Percentiles rank a stretch among this genome's conserved stretches.
Evolutionary conservation across 1,284 basidiomycete species (phyloP).

Genomic region (Ustilago tritici): DNA sequence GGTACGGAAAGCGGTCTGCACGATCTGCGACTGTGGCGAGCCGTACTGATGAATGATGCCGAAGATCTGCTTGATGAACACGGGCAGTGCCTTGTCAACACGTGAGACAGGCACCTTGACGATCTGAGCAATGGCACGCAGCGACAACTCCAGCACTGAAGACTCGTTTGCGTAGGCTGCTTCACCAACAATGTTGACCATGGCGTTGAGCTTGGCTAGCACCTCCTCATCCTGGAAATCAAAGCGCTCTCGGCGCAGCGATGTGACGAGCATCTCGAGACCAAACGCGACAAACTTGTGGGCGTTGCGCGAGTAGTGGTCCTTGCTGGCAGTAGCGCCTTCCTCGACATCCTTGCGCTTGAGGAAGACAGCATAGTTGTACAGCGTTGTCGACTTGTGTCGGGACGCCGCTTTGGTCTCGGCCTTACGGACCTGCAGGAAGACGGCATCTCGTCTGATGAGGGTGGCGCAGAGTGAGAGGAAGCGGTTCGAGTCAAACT

Average conservation of each 20-base stretch:
- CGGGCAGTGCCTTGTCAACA: slow-evolving; percentile 81
- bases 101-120: slow-evolving; percentile 85
- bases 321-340: slow-evolving; percentile 57
- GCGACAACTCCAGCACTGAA: slow-evolving; percentile 81
- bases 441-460: slow-evolving; percentile 84
- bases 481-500: slow-evolving; percentile 79
- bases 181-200: slow-evolving; percentile 90
- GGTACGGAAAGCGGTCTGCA: slow-evolving; percentile 88
- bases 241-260: slow-evolving; percentile 85
- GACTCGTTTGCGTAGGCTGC: slow-evolving; percentile 87
- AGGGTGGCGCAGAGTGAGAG: slow-evolving; percentile 88
- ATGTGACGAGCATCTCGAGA: slow-evolving; percentile 89
- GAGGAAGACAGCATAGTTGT: slow-evolving; percentile 49
- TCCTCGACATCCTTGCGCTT: slow-evolving; percentile 64
- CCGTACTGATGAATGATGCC: slow-evolving; percentile 86
- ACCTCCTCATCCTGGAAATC: slow-evolving; percentile 81
- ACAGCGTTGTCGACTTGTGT: slow-evolving; percentile 31
- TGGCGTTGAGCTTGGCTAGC: slow-evolving; percentile 83
- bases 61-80: slow-evolving; percentile 87
- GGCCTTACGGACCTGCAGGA: slow-evolving; percentile 48
- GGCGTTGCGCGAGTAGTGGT: slow-evolving; percentile 73
- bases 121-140: slow-evolving; percentile 85
- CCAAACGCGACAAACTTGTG: slow-evolving; percentile 90
- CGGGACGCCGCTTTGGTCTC: slow-evolving; percentile 37
- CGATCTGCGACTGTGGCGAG: slow-evolving; percentile 84